Evolutionary conservation across 164 flowering plant genomes (phyloP), one percentile per base, ranked within the genome.

Genomic region (Litsea cubeba): DNA sequence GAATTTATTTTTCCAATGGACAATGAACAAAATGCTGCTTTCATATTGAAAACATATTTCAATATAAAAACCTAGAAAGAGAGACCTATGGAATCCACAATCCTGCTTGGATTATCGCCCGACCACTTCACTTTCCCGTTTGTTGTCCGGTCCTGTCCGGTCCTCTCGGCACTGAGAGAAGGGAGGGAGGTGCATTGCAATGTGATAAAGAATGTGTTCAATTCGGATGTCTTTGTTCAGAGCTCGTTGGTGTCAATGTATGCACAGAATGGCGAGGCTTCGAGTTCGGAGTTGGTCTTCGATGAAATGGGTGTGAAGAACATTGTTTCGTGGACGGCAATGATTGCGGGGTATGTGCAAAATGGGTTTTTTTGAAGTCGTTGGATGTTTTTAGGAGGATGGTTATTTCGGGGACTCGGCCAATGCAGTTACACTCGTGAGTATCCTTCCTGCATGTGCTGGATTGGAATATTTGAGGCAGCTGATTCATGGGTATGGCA

Each of bases 111-210:
- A 12, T 71, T 82, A 63, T 66, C 30, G 12, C 85, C 81, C 5
- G 83, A 80, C 69, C 62, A 84, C 51, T 82, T 69, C 65, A 82
- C 86, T 30, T 82, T 82, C 70, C 83, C 84, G 1, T 76, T 50
- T 12, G 80, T 84, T 51, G 74, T 84, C 46, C 78, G 80, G 57
- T 80, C 83, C 2, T 84, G 86, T 62, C 82, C 77, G n/a, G 81
- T 80, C 25, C 1, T 84, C 20, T 78, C 81, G 30, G 79, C 74
- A 50, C 17, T 80, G 32, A 68, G 58, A 35, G 78, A 78, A 68
- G 84, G 84, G 51, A 68, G 62, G 57, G 77, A 77, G 54, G 81
- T 76, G 2, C 84, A 84, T 49, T 80, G 83, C 68, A 74, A 75
- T 35, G 40, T 74, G 14, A 70, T 84, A 35, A 80, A 77, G 63